Evolutionary conservation across 345 rosid species (phyloP), one percentile per base, ranked within the genome.

Genomic region (Schrenkiella parvula): DNA sequence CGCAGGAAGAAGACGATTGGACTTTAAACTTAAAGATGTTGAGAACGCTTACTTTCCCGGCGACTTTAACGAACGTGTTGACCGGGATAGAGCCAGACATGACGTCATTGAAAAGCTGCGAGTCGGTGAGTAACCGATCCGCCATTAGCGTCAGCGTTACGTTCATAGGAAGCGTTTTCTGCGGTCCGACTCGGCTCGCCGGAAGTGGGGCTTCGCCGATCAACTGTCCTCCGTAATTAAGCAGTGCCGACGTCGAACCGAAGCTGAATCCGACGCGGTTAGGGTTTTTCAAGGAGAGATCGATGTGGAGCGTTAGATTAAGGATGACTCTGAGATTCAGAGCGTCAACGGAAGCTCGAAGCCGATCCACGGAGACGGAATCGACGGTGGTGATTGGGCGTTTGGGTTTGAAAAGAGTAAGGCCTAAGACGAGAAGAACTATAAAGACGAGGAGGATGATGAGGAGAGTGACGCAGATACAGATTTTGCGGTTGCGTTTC

Each of bases 341-440:
- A 0, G 18, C 0, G 80, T 82, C 83, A 2, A 88, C 2, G 37
- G 83, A 65, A 39, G 80, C 28, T 19, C 6, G 26, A 29, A 89
- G 69, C 42, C 83, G 68, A 0, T 75, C 48, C 0, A 95, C 71
- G 41, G 76, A 0, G 61, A 87, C 42, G 43, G 92, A 82, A 64
- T 87, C 67, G 60, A 91, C 26, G 53, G 80, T 71, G 28, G 77
- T 80, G 21, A 56, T 41, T 2, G 96, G 83, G 3, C 29, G 68
- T 80, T 84, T 91, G 46, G 96, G 76, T 76, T 95, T 95, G 87
- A 87, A 89, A 2, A 88, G 88, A 35, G 97, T 90, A 14, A 89
- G 72, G 0, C 82, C 83, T 25, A 93, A 67, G 70, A 87, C 85
- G 74, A 86, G 59, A 39, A 78, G 6, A 7, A 91, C 10, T 29